These are phyloP conservation scores for Casaregolazyma lundiana DNA, from an alignment of 1,139 yeast species.

Conservation along the genomic window DNA sequence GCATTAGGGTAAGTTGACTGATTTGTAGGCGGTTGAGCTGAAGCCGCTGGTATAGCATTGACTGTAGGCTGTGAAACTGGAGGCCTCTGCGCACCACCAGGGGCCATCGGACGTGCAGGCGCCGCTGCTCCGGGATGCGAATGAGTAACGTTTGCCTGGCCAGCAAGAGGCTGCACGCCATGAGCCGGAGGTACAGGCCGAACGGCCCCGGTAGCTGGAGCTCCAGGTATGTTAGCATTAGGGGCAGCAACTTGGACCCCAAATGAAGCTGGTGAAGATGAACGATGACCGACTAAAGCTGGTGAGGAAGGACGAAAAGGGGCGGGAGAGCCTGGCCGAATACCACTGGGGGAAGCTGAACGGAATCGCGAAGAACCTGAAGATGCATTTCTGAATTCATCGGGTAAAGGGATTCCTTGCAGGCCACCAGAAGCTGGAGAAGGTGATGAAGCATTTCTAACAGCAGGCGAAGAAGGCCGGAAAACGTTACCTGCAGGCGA, in stretches of 20 bases:
- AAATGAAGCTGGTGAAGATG: not conserved
- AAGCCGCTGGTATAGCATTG: not conserved
- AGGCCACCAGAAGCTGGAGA: not conserved
- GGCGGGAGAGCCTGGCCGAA: not conserved
- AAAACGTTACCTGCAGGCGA: not conserved
- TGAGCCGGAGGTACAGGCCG: not conserved
- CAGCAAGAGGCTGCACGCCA: not conserved
- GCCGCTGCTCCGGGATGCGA: not conserved
- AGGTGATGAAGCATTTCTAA: not conserved
- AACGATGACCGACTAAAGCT: not conserved
- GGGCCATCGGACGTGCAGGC: no score
- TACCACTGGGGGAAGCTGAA: not conserved
- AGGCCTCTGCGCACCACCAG: no score
- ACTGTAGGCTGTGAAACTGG: no score
- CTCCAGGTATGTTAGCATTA: no score
- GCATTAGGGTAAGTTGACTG: not conserved
- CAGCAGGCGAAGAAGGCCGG: conserved; percentile 1
- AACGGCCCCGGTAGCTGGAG: not conserved
- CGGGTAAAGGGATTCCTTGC: not conserved
- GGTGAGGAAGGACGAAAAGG: not conserved
- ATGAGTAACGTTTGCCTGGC: not conserved
- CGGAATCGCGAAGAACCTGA: not conserved
- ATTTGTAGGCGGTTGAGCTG: not conserved
- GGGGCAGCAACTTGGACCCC: not conserved
- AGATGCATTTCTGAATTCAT: not conserved